Evolutionary conservation across 2,329 filamentous ascomycete species (phyloP).

Genomic region (Cylindrodendrum hubeiense): DNA sequence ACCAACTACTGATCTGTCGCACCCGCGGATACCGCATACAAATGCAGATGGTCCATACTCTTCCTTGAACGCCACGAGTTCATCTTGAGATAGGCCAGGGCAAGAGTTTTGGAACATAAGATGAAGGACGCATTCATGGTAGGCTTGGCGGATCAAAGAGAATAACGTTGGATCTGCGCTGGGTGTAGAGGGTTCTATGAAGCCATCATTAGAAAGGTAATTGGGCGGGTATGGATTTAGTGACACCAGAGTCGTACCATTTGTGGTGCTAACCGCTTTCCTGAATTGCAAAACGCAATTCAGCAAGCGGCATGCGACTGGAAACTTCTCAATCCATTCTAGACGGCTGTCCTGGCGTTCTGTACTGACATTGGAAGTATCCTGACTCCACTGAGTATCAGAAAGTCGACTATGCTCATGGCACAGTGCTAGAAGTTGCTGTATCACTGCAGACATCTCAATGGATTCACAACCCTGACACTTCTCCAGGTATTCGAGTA

Average conservation of each 20-base stretch:
- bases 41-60: slow-evolving; percentile 5
- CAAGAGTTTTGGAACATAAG: not conserved
- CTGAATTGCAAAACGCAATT: not conserved
- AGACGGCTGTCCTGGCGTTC: not conserved
- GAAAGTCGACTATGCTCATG: not conserved
- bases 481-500: not conserved
- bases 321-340: not conserved
- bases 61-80: not conserved
- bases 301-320: not conserved
- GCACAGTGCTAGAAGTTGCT: not conserved
- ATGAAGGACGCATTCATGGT: not conserved
- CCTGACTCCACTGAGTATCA: not conserved
- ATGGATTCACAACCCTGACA: too few relatives aligned
- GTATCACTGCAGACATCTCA: too few relatives aligned
- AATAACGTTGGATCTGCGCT: not conserved
- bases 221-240: too few relatives aligned
- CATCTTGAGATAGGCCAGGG: not conserved
- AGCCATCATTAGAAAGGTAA: too few relatives aligned
- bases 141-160: not conserved
- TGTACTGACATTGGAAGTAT: not conserved
- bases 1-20: not conserved
- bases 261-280: not conserved
- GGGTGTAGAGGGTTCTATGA: too few relatives aligned
- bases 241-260: not conserved
- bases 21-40: not conserved